Conservation (phyloP, 495 filamentous ascomycete genomes). For the Parmelia sp. region DNA sequence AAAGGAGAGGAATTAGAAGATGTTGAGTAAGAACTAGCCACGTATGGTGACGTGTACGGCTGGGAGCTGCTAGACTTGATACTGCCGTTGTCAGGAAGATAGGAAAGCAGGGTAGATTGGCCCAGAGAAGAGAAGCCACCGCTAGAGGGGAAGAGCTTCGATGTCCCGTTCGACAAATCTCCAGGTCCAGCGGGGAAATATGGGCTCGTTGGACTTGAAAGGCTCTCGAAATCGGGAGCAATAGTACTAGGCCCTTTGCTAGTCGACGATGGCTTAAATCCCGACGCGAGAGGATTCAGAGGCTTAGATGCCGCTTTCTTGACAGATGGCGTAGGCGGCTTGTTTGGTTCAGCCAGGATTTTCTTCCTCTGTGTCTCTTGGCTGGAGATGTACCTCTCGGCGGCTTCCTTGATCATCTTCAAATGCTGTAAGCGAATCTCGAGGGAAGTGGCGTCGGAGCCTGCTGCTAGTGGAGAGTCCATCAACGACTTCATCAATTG, state of each 20-base stretch:
- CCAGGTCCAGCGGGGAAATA: background rate
- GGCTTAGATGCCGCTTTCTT: slow-evolving; percentile 20
- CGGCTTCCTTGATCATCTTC: slow-evolving; percentile 21
- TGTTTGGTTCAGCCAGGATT: slow-evolving; percentile 5
- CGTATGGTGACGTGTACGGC: slow-evolving; percentile 10
- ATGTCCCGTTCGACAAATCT: slow-evolving; percentile 4
- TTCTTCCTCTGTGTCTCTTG: slow-evolving; percentile 14
- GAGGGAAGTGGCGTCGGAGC: slow-evolving; percentile 9
- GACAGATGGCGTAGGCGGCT: background rate
- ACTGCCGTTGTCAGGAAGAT: background rate
- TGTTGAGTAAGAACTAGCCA: background rate
- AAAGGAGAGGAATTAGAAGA: background rate
- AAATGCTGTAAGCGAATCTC: slow-evolving; percentile 21
- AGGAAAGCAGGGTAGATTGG: background rate
- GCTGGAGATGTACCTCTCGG: slow-evolving; percentile 22
- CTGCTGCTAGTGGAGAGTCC: slow-evolving; percentile 4
- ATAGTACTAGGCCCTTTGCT: background rate
- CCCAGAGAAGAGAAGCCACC: background rate
- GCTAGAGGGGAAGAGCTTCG: background rate
- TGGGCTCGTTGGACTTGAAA: slow-evolving; percentile 3
- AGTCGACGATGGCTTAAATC: slow-evolving; percentile 11
- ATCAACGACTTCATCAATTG: slow-evolving; percentile 17
- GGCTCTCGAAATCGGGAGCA: slow-evolving; percentile 8
- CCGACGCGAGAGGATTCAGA: slow-evolving; percentile 11
- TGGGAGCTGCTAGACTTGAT: slow-evolving; percentile 9